These are phyloP conservation scores for Mycosphaerella arachidis DNA, from an alignment of 2,329 filamentous ascomycete genomes.

Conservation along the genomic window DNA sequence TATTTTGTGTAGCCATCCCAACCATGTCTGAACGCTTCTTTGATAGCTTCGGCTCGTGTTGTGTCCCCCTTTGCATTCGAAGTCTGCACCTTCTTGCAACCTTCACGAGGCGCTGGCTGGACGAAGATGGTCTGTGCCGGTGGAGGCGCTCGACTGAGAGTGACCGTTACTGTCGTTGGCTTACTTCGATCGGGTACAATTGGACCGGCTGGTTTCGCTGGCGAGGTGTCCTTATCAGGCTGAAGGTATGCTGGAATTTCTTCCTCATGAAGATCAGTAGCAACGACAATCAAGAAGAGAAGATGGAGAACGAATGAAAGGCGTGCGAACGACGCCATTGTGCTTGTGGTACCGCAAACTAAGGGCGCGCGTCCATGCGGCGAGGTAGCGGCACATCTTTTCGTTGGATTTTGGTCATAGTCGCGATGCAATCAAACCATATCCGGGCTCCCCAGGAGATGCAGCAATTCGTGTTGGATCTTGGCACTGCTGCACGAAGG, in stretches of 20 bases:
- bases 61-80: slow-evolving; percentile 1
- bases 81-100: slow-evolving; percentile 15
- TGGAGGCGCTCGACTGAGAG: neutral
- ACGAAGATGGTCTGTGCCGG: neutral
- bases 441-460: too few relatives aligned
- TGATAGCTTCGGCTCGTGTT: slow-evolving; percentile 13
- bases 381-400: too few relatives aligned
- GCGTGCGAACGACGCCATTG: too few relatives aligned
- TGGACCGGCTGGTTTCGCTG: neutral
- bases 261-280: neutral
- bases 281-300: neutral
- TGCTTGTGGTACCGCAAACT: too few relatives aligned
- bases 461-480: too few relatives aligned
- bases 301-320: neutral
- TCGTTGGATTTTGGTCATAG: too few relatives aligned
- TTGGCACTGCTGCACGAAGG: too few relatives aligned
- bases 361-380: too few relatives aligned
- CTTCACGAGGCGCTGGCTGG: neutral
- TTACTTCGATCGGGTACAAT: neutral
- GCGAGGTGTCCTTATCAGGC: neutral
- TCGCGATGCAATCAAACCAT: too few relatives aligned
- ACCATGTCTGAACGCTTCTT: slow-evolving; percentile 16
- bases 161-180: neutral
- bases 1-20: slow-evolving; percentile 18
- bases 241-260: neutral